Base-by-base conservation (phyloP, 1,284 basidiomycete genomes). In the Cryptococcus sp. region DNA sequence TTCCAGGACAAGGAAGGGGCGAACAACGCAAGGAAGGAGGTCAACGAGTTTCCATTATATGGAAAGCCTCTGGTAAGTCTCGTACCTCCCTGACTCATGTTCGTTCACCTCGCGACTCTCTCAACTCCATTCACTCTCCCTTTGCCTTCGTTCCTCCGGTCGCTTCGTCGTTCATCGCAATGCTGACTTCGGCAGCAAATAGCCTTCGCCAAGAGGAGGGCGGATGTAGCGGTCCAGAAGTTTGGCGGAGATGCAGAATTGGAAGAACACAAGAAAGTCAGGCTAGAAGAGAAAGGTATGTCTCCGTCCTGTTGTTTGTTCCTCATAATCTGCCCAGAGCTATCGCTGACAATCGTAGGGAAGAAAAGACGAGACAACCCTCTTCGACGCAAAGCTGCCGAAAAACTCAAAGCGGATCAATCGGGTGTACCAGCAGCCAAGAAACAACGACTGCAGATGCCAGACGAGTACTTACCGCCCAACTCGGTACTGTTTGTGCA, bases 401-500 rank as follows among this genome's bases (percentile, higher is more conserved):
- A 83, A 21, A 88, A 91, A 72, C 79, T 85, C 50, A 74, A 86
- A 31, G 84, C 88, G 63, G 78, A 87, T 87, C 55, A 55, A 18
- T 51, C 53, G 12, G 55, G 56, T 24, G 60, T 52, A 16, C 48
- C 59, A 24, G 51, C 86, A 28, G 80, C 51, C 54, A 70, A 73
- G 56, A 65, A 68, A 50, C 63, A 86, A 28, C 82, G 84, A 58
- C 85, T 97, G 56, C 87, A 91, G 69, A 93, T 95, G 87, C 93
- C 95, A 26, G 94, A 99, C 85, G 94, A 98, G 73, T 98, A 98
- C 74, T 81, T 98, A 7, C 95, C 95, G 4, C 94, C 94, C 26
- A 98, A 99, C 85, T 92, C 92, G 72, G 94, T 97, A 74, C 81
- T 99, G 48, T 99, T 99, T 80, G 72, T 98, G 57, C 94, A 99